Conservation (phyloP, 257 asterid genomes). For the Catharanthus roseus region DNA sequence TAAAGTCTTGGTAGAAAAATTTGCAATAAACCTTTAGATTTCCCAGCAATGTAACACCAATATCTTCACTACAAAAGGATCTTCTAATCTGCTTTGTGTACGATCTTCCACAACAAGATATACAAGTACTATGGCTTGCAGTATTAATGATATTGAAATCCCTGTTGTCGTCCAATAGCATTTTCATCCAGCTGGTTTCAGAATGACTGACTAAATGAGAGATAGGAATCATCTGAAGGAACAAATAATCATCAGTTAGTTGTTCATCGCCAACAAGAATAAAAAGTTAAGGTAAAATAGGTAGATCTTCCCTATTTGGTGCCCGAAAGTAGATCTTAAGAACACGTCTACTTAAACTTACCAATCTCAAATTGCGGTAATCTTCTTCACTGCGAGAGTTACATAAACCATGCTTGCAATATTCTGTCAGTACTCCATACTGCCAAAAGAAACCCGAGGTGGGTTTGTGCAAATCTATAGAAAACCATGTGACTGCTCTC, state of each 20-base stretch:
- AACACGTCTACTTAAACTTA: conserved; percentile 27
- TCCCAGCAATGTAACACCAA: conserved; percentile 66
- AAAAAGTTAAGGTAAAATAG: background rate
- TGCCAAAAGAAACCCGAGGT: conserved; percentile 30
- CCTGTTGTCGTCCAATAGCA: conserved; percentile 25
- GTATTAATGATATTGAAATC: conserved; percentile 25
- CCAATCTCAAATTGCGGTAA: conserved; percentile 58
- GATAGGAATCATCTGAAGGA: conserved; percentile 67
- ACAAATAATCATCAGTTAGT: background rate
- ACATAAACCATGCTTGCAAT: conserved; percentile 65
- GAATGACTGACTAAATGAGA: conserved; percentile 52
- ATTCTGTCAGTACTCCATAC: conserved; percentile 69
- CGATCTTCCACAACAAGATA: conserved; percentile 54
- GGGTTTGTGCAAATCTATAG: conserved; percentile 11
- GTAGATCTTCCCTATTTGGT: background rate
- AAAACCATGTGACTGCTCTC: background rate
- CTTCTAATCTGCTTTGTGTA: conserved; percentile 38
- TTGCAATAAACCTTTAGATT: conserved; percentile 31
- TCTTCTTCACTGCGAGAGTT: conserved; percentile 29
- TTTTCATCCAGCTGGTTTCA: conserved; percentile 54
- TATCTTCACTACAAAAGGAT: conserved; percentile 43
- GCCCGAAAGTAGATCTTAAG: background rate
- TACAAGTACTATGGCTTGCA: conserved; percentile 16
- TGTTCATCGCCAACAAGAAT: background rate
- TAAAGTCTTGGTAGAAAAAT: background rate